These are phyloP conservation scores for Mrakia gelida DNA, from an alignment of 768 basidiomycete genomes.

Conservation along the genomic window DNA sequence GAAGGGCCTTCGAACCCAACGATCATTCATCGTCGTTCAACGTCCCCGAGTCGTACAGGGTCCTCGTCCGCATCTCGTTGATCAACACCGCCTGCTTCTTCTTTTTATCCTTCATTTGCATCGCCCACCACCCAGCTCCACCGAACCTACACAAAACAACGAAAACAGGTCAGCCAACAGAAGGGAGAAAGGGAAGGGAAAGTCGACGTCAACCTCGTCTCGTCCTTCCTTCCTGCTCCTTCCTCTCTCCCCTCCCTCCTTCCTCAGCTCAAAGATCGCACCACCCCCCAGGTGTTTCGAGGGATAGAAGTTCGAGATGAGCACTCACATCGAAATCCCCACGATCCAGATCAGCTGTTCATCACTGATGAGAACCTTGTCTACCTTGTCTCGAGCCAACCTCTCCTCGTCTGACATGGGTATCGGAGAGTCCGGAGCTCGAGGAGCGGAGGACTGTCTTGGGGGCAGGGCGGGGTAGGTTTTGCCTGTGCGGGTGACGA, in stretches of 20 bases:
- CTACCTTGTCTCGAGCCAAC: neutral
- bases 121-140: slow-evolving; percentile 8
- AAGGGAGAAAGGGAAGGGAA: too few relatives aligned
- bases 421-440: slow-evolving; percentile 3
- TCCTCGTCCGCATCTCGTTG: neutral
- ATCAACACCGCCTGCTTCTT: neutral
- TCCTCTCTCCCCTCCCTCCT: neutral
- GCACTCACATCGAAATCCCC: neutral
- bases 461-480: neutral
- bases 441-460: neutral
- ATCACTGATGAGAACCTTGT: slow-evolving; percentile 8
- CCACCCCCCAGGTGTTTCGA: neutral
- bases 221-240: neutral
- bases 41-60: slow-evolving; percentile 2
- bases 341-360: neutral
- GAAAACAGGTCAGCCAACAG: neutral
- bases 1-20: too few relatives aligned
- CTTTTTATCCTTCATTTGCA: neutral
- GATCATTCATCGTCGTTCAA: neutral
- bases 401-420: slow-evolving; percentile 1
- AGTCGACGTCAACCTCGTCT: neutral
- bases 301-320: neutral
- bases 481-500: neutral
- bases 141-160: neutral
- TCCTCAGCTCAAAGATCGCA: neutral